Base-by-base conservation (phyloP, 768 basidiomycete genomes). In the Erythrobasidium yunnanense region DNA sequence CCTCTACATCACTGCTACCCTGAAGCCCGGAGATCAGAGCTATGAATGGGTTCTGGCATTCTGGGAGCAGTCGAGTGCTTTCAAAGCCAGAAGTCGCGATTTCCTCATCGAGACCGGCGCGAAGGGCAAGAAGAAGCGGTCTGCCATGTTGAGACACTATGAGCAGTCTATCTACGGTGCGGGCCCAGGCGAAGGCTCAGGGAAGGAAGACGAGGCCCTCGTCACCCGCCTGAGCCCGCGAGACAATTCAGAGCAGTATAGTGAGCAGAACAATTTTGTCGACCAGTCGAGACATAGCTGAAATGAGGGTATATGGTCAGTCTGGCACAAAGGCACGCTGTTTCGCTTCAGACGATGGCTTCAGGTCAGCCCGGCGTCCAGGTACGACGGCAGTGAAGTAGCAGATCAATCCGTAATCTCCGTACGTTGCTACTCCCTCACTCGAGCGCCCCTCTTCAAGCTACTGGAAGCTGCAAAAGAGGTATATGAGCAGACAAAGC, bases 11-110 rank as follows among this genome's bases (percentile, higher is more conserved):
- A 49, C 49, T 51, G 60, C 60, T n/a, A 27, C 27, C 6, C 47
- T 63, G 29, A 27, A 29, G 17, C 46, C 60, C 18, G 49, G 60
- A 25, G 60, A 63, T 23, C 47, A 63, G 46, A 49, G 47, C n/a
- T 63, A 63, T 30, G 60, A 63, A 29, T 63, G 60, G 60, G 42
- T 63, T 4, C 47, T 63, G 17, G 60, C 60, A 18, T 63, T 51
- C 47, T 63, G 60, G 60, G 60, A 63, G 60, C 60, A 63, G 32
- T 63, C 60, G 2, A 49, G 32, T 8, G 60, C 42, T 2, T 63
- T 63, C 60, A 51, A 47, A 20, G 27, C n/a, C 22, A 49, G 46
- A 18, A 63, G 60, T 32, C 46, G 60, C 20, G 60, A 63, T 32
- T 63, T 63, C 33, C 18, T 63, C 23, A 47, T 63, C 22, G 60